Evolutionary conservation across 2,329 filamentous ascomycete species (phyloP), one percentile per base, ranked within the genome.

Genomic region (Macrophomina pseudophaseolina): DNA sequence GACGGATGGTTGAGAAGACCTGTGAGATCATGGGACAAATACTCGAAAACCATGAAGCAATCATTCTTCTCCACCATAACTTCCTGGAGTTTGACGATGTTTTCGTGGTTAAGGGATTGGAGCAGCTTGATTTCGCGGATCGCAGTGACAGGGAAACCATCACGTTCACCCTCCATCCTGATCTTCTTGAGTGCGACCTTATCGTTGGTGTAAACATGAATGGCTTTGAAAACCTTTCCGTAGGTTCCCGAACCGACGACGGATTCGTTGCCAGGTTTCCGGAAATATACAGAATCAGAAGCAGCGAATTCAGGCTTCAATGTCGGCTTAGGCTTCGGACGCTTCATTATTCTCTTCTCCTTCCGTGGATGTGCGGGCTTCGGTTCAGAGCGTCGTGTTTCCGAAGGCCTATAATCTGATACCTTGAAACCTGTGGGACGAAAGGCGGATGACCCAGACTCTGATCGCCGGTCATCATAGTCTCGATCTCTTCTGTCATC

Each of bases 11-110:
- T 98, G 68, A 99, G 87, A 38, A 99, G 84, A 14, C 95, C 95
- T 2, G 95, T 99, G 68, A 99, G 83, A 77, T 99, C 95, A 77
- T 99, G 95, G 1, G 95, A 94, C 38, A 98, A 85, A 75, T 99
- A 99, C 78, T 99, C 95, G 71, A 99, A 99, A 3, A 99, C 95
- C 95, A 99, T 99, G 80, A 97, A 99, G 78, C 95, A 99, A 79
- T 98, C 94, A 72, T 98, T 98, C 75, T 91, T 92, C 80, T 99
- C 95, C 2, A 99, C 95, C 95, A 99, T 99, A 71, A 96, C 92
- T 80, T 97, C 93, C 70, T 91, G 88, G 18, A 97, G 82, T 48
- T 89, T 88, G 66, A 97, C 92, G 60, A 97, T 89, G 73, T 96
- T 97, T 67, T 85, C 81, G 73, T 97, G 92, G 69, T 90, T 89